Conservation (phyloP, 2,329 filamentous ascomycete genomes). For the Sporothrix dimorphospora region DNA sequence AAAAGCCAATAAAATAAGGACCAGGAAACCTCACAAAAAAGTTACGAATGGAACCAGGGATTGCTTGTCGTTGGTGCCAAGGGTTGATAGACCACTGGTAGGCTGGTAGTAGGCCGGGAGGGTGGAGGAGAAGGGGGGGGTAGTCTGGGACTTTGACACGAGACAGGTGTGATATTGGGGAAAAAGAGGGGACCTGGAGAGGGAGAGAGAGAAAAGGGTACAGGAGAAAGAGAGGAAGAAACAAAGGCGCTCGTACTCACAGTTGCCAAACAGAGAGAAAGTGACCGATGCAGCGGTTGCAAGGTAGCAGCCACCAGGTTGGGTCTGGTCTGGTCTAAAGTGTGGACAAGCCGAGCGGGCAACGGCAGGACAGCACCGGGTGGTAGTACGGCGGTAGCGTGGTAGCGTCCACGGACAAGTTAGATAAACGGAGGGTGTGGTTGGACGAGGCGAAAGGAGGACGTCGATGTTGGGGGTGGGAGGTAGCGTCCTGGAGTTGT, state of each 20-base stretch:
- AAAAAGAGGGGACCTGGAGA: slow-evolving; percentile 10
- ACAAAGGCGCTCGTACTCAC: slow-evolving; percentile 6
- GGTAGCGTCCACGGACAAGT: slow-evolving; percentile 28
- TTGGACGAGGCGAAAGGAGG: slow-evolving; percentile 9
- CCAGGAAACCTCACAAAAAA: slow-evolving; percentile 5
- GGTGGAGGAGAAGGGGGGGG: background rate
- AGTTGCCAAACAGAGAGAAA: background rate
- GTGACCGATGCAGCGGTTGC: slow-evolving; percentile 24
- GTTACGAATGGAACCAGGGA: slow-evolving; percentile 24
- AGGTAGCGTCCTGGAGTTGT: slow-evolving; percentile 22
- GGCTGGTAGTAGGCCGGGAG: background rate
- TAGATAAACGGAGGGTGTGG: slow-evolving; percentile 21
- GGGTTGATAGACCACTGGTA: slow-evolving; percentile 2
- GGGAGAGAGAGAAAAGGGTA: background rate
- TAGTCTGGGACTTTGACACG: slow-evolving; percentile 20
- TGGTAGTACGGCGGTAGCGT: slow-evolving; percentile 31
- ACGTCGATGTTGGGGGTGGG: background rate
- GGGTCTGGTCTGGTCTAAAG: slow-evolving; percentile 2
- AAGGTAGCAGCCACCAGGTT: slow-evolving; percentile 26
- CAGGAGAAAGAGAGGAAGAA: background rate
- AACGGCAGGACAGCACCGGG: slow-evolving; percentile 23
- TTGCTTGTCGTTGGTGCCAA: slow-evolving; percentile 10
- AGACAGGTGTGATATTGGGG: slow-evolving; percentile 23
- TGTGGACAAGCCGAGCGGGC: slow-evolving; percentile 19
- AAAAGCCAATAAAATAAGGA: background rate